A percentile compares a stretch with the other conserved stretches of the same genome.
Evolutionary conservation across 1,284 basidiomycete genomes (phyloP).

Genomic region (Ganoderma multipileum): DNA sequence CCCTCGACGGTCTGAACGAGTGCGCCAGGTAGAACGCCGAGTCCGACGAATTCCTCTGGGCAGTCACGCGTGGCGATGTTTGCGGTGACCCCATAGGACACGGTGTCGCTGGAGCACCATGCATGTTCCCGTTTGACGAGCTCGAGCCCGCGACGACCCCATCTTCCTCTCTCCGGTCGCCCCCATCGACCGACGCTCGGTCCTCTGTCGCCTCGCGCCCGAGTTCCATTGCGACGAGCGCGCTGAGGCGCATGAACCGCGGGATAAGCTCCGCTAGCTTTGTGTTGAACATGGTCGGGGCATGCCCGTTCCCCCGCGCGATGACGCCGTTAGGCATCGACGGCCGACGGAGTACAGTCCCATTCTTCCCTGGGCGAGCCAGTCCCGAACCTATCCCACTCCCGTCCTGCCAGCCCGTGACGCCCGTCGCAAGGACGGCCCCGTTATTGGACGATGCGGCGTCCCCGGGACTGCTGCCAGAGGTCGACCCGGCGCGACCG

Average conservation of each 20-base stretch:
- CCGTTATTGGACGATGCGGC: constrained; percentile 20
- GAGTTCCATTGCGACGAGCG: constrained; percentile 75
- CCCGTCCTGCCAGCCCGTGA: constrained; percentile 75
- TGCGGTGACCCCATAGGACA: constrained; percentile 33
- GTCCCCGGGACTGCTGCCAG: constrained; percentile 37
- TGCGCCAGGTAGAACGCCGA: constrained; percentile 44
- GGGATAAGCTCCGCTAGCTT: constrained; percentile 73
- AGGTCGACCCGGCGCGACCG: constrained; percentile 32
- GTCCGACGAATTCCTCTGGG: constrained; percentile 34
- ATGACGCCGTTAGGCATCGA: constrained; percentile 32
- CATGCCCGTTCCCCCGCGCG: constrained; percentile 25
- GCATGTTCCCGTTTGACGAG: constrained; percentile 10
- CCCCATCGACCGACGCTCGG: constrained; percentile 41
- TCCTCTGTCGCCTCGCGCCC: constrained; percentile 60
- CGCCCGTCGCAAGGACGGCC: constrained; percentile 50
- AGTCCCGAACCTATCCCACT: constrained; percentile 75
- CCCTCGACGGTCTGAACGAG: constrained; percentile 68
- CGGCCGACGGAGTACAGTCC: constrained; percentile 60
- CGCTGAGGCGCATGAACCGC: constrained; percentile 75
- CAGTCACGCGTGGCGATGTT: constrained; percentile 33
- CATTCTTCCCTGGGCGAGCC: constrained; percentile 56
- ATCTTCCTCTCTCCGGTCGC: constrained; percentile 42
- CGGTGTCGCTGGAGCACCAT: constrained; percentile 18
- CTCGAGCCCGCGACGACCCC: constrained; percentile 4
- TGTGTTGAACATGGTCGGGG: constrained; percentile 56